Conservation (phyloP, 2,329 filamentous ascomycete genomes). For the Madurella fahalii region DNA sequence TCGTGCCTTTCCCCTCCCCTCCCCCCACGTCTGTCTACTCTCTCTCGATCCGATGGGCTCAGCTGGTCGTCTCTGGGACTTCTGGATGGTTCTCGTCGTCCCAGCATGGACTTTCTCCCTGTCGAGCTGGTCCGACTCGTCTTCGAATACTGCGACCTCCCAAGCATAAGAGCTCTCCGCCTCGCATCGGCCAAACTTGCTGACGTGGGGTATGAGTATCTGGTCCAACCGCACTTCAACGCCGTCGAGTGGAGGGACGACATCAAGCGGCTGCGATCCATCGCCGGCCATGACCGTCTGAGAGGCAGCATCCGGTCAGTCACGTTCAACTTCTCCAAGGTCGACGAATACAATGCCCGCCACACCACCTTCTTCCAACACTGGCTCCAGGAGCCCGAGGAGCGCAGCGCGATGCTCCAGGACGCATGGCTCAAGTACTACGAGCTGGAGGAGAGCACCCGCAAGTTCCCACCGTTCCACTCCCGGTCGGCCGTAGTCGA, state of each 20-base stretch:
- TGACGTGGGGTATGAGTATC: slow-evolving; percentile 40
- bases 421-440: slow-evolving; percentile 36
- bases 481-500: slow-evolving; percentile 34
- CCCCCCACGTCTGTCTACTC: neutral
- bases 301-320: slow-evolving; percentile 40
- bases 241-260: slow-evolving; percentile 44
- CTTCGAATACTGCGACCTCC: slow-evolving; percentile 38
- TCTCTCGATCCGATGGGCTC: slow-evolving; percentile 9
- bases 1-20: neutral
- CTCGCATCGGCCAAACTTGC: slow-evolving; percentile 37
- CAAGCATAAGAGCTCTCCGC: slow-evolving; percentile 40
- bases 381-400: slow-evolving; percentile 36
- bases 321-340: slow-evolving; percentile 43
- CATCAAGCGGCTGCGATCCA: slow-evolving; percentile 40
- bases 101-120: slow-evolving; percentile 30
- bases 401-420: slow-evolving; percentile 33
- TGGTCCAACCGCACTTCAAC: slow-evolving; percentile 40
- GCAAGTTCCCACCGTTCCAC: slow-evolving; percentile 35
- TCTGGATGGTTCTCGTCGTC: slow-evolving; percentile 10
- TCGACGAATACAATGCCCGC: slow-evolving; percentile 39
- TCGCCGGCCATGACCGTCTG: slow-evolving; percentile 41
- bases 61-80: slow-evolving; percentile 8
- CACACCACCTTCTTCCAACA: slow-evolving; percentile 35
- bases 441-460: slow-evolving; percentile 34
- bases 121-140: slow-evolving; percentile 36